These are phyloP conservation scores for Psilocybe sp. DNA, from an alignment of 768 basidiomycete genomes.

Conservation along the genomic window DNA sequence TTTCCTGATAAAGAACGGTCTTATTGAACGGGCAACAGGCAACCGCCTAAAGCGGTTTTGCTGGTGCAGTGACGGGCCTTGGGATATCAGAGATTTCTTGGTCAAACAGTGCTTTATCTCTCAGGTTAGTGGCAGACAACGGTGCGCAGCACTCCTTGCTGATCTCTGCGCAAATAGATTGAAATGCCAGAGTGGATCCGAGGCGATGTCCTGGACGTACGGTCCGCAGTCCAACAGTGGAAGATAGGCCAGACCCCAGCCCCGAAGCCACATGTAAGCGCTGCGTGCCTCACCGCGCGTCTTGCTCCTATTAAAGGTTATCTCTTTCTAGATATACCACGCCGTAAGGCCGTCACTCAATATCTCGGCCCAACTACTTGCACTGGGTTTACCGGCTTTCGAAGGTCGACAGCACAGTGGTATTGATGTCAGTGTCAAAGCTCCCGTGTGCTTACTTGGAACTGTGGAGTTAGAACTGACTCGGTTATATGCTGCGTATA, in stretches of 20 bases:
- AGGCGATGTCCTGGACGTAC: conserved; percentile 74
- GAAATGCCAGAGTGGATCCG: conserved; percentile 71
- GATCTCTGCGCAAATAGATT: conserved; percentile 35
- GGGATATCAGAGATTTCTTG: conserved; percentile 80
- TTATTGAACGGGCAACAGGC: conserved; percentile 61
- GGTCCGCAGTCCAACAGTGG: conserved; percentile 54
- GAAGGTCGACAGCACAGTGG: conserved; percentile 86
- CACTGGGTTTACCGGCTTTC: conserved; percentile 73
- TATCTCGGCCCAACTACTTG: conserved; percentile 70
- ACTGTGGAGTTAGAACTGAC: conserved; percentile 13
- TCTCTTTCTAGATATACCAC: conserved; percentile 19
- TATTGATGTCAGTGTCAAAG: conserved; percentile 69
- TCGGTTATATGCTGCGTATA: conserved; percentile 29
- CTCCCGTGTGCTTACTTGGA: conserved; percentile 13
- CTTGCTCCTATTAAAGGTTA: no score
- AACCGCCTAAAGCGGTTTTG: conserved; percentile 61
- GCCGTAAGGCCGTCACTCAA: conserved; percentile 46
- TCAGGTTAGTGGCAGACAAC: conserved; percentile 41
- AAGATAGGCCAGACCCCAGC: conserved; percentile 20
- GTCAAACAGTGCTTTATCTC: conserved; percentile 91
- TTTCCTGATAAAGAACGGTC: conserved; percentile 69
- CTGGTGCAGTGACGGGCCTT: conserved; percentile 86
- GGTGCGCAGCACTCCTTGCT: conserved; percentile 1
- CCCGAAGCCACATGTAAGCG: neutral
- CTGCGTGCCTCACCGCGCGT: neutral